Conservation (phyloP, 1,284 basidiomycete genomes). For the Anthracocystis setariae region DNA sequence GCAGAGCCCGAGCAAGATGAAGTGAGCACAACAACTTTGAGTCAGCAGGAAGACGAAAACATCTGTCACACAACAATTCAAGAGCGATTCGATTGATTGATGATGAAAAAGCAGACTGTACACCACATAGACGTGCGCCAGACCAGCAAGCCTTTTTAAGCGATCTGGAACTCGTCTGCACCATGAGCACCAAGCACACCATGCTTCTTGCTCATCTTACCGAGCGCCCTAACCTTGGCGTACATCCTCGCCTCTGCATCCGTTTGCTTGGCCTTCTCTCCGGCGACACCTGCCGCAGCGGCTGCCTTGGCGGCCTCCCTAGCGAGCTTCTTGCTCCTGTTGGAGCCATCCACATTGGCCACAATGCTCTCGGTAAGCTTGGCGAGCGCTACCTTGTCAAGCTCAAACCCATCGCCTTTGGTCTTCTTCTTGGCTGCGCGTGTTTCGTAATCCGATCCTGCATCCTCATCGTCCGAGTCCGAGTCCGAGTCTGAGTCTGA, state of each 20-base stretch:
- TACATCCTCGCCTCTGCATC: conserved; percentile 87
- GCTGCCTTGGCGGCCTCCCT: conserved; percentile 19
- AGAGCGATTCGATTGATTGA: too few relatives aligned
- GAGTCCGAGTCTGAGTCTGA: conserved; percentile 6
- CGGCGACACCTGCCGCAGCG: conserved; percentile 7
- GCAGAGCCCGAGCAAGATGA: background rate
- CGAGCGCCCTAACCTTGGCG: conserved; percentile 83
- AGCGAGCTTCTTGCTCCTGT: conserved; percentile 23
- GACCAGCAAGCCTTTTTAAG: conserved; percentile 3
- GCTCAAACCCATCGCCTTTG: conserved; percentile 26
- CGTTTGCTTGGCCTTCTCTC: conserved; percentile 52
- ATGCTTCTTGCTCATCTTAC: conserved; percentile 80
- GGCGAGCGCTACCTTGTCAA: conserved; percentile 17
- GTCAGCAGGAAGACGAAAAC: background rate
- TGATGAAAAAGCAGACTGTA: too few relatives aligned
- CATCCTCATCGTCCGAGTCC: conserved; percentile 18
- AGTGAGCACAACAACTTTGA: too few relatives aligned
- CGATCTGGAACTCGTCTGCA: conserved; percentile 68
- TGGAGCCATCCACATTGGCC: conserved; percentile 71
- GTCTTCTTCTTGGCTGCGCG: conserved; percentile 2
- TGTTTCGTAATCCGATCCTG: conserved; percentile 38
- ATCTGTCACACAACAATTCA: too few relatives aligned
- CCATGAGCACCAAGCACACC: conserved; percentile 82
- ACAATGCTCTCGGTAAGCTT: conserved; percentile 42
- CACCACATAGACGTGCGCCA: too few relatives aligned